phyloP scores from a whole-genome alignment of 768 basidiomycete species.

The Boletellus emodensis region DNA sequence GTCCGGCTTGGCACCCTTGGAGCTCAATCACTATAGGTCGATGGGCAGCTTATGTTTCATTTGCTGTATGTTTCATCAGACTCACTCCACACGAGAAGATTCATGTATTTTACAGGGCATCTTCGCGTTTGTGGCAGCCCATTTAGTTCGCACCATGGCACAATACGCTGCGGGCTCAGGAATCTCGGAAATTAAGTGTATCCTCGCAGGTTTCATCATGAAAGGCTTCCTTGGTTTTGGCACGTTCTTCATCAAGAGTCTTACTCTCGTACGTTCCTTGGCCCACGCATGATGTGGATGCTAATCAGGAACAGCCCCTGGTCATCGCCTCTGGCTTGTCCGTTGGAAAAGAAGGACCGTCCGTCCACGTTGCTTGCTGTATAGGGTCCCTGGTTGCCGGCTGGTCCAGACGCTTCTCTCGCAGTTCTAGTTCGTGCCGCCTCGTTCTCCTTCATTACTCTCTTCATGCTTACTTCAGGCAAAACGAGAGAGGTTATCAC shows the following conservation, averaged over 20 bases:
- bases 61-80: conserved; percentile 63
- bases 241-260: conserved; percentile 90
- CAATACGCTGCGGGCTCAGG: conserved; percentile 97
- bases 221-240: conserved; percentile 88
- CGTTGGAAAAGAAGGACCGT: conserved; percentile 97
- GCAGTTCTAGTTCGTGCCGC: conserved; percentile 71
- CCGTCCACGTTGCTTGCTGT: conserved; percentile 95
- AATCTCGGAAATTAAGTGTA: conserved; percentile 98
- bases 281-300: not conserved
- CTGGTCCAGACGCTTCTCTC: conserved; percentile 73
- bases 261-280: conserved; percentile 69
- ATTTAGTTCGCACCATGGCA: conserved; percentile 83
- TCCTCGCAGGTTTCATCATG: conserved; percentile 95
- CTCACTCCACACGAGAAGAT: not conserved
- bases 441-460: conserved; percentile 3
- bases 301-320: conserved; percentile 61
- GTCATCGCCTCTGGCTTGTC: conserved; percentile 96
- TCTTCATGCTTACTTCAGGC: conserved; percentile 36
- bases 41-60: conserved; percentile 83
- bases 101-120: conserved; percentile 45
- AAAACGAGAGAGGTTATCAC: conserved; percentile 90
- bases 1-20: conserved; percentile 93
- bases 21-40: conserved; percentile 63
- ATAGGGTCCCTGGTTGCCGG: conserved; percentile 89
- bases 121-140: conserved; percentile 85